These are phyloP conservation scores for Dendrobium officinale DNA, from an alignment of 106 monocot genomes.

Conservation along the genomic window DNA sequence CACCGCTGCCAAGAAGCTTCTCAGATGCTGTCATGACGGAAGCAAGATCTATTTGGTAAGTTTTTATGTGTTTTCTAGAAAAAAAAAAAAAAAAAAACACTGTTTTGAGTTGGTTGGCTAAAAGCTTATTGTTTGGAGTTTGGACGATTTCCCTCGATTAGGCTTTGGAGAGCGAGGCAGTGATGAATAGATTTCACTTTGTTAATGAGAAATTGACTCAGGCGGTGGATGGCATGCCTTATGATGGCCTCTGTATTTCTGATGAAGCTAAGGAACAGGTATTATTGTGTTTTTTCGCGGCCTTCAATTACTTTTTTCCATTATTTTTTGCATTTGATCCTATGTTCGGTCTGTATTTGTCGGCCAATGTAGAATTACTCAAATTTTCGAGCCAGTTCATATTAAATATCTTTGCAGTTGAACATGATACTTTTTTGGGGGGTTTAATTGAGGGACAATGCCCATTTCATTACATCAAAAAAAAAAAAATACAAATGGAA, in stretches of 20 bases:
- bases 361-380: no score
- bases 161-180: constrained; percentile 33
- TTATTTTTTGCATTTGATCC: no score
- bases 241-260: constrained; percentile 25
- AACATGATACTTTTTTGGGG: no score
- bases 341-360: no score
- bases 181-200: constrained; percentile 23
- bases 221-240: constrained; percentile 34
- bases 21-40: constrained; percentile 35
- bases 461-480: no score
- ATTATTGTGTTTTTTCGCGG: background rate
- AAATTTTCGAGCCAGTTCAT: no score
- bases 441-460: no score
- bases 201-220: constrained; percentile 30
- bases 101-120: background rate
- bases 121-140: no score
- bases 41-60: constrained; percentile 50
- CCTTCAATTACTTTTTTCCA: background rate
- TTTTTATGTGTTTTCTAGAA: no score
- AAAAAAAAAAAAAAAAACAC: no score
- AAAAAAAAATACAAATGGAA: no score
- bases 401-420: no score
- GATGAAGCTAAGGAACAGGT: constrained; percentile 52
- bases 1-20: constrained; percentile 25
- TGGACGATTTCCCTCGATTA: constrained; percentile 2